Conservation (phyloP, 176 grass and related monocot genomes). For the Oryza meyeriana region DNA sequence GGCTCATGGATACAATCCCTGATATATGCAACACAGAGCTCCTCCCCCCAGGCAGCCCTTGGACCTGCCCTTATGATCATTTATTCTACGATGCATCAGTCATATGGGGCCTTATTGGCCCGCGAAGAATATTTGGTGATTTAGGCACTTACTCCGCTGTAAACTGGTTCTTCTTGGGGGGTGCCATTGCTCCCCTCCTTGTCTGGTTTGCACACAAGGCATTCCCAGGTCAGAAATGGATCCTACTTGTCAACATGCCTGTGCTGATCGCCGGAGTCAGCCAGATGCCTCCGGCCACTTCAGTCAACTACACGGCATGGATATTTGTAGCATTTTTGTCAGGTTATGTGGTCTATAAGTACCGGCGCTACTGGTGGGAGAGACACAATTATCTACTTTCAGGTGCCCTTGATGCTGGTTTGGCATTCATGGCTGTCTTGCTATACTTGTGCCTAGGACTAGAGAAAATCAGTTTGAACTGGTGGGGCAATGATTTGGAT, state of each 20-base stretch:
- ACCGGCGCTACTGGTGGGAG: slow-evolving; percentile 82
- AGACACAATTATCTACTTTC: slow-evolving; percentile 91
- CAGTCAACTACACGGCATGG: slow-evolving; percentile 90
- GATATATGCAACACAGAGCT: slow-evolving; percentile 74
- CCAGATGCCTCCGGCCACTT: slow-evolving; percentile 75
- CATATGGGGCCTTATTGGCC: slow-evolving; percentile 88
- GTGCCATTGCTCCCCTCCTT: slow-evolving; percentile 71
- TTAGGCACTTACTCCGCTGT: slow-evolving; percentile 74
- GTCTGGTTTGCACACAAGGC: slow-evolving; percentile 78
- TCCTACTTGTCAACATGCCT: slow-evolving; percentile 84
- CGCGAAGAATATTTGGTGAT: slow-evolving; percentile 83
- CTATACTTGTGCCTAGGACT: slow-evolving; percentile 77
- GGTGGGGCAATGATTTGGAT: slow-evolving; percentile 92
- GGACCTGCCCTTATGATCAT: slow-evolving; percentile 85
- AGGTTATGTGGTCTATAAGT: slow-evolving; percentile 65
- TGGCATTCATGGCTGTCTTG: slow-evolving; percentile 92
- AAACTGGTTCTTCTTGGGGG: slow-evolving; percentile 94
- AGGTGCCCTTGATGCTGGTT: slow-evolving; percentile 80
- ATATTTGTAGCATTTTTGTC: slow-evolving; percentile 79
- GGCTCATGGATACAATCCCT: slow-evolving; percentile 82
- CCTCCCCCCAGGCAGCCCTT: slow-evolving; percentile 67
- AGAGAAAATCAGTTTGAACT: slow-evolving; percentile 66
- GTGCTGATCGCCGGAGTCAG: slow-evolving; percentile 56
- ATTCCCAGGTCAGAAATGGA: slow-evolving; percentile 75
- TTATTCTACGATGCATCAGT: slow-evolving; percentile 96